Percentiles rank a stretch among this genome's conserved stretches.
phyloP scores from a whole-genome alignment of 2,329 filamentous ascomycete species.

The Dissoconium aciculare region DNA sequence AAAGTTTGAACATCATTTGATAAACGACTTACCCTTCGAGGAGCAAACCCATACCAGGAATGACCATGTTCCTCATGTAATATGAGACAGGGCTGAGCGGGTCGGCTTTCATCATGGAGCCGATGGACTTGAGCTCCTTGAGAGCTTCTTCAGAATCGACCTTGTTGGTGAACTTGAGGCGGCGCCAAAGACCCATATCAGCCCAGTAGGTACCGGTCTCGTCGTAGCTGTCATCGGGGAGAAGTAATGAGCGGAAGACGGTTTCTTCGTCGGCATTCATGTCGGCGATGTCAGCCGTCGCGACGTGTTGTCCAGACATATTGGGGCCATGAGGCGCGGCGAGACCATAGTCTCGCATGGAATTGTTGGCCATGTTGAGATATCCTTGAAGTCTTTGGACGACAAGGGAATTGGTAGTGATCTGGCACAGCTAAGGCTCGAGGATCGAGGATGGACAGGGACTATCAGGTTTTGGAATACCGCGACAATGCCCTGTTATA shows the following conservation, averaged over 20 bases:
- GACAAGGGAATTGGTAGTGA: background rate
- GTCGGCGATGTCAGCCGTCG: constrained; percentile 27
- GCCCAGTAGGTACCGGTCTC: constrained; percentile 82
- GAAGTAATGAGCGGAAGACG: constrained; percentile 64
- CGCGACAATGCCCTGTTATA: no score
- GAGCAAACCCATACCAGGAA: constrained; percentile 81
- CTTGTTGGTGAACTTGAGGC: constrained; percentile 58
- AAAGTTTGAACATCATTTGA: background rate
- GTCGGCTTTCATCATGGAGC: constrained; percentile 71
- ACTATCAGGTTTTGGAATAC: no score
- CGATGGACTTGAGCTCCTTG: constrained; percentile 52
- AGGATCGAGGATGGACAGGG: background rate
- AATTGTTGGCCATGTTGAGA: constrained; percentile 20
- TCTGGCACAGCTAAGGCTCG: background rate
- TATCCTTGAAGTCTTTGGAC: no score
- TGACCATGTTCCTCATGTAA: constrained; percentile 81
- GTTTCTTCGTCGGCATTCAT: constrained; percentile 45
- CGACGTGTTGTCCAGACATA: constrained; percentile 29
- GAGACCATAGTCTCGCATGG: constrained; percentile 33
- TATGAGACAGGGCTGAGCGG: constrained; percentile 69
- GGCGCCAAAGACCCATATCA: constrained; percentile 57
- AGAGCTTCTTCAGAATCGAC: constrained; percentile 57
- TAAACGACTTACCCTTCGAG: constrained; percentile 52
- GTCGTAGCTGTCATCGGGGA: constrained; percentile 79
- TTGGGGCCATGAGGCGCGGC: constrained; percentile 37